A percentile compares a stretch with the other conserved stretches of the same genome.
These are phyloP conservation scores for Rhodosporidiobolus odoratus DNA, from an alignment of 768 basidiomycete species.

Conservation along the genomic window DNA sequence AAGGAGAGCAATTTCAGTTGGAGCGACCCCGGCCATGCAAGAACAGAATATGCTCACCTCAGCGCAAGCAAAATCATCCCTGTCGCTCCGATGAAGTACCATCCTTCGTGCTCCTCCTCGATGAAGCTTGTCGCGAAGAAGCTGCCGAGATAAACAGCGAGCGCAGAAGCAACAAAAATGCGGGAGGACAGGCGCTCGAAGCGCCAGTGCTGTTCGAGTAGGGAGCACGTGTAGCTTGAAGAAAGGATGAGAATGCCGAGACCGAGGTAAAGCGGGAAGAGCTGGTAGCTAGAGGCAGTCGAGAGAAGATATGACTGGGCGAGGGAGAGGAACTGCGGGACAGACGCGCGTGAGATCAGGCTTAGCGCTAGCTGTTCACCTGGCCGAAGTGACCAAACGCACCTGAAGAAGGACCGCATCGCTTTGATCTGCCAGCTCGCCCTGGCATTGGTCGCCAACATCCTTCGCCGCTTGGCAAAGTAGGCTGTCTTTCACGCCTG, in stretches of 20 bases:
- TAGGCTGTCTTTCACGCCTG: constrained; percentile 65
- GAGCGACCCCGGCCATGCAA: background rate
- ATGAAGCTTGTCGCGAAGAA: constrained; percentile 35
- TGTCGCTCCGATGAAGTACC: constrained; percentile 18
- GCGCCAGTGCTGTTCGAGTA: background rate
- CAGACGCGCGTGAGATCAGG: background rate
- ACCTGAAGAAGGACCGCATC: background rate
- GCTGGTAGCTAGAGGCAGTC: constrained; percentile 88
- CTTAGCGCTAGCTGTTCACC: background rate
- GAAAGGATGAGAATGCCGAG: constrained; percentile 53
- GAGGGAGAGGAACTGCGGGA: constrained; percentile 53
- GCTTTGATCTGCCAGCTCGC: background rate
- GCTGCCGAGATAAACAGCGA: constrained; percentile 6
- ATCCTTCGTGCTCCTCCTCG: constrained; percentile 35
- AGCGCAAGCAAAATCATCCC: background rate
- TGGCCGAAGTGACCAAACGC: background rate
- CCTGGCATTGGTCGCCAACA: background rate
- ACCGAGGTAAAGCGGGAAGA: constrained; percentile 65
- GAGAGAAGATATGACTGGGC: constrained; percentile 67
- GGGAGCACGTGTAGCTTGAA: background rate
- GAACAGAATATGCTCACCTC: background rate
- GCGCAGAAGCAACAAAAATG: background rate
- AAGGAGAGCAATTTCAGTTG: too few species aligned
- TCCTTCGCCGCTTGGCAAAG: background rate
- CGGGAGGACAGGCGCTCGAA: background rate